Evolutionary conservation across 2,329 filamentous ascomycete genomes (phyloP).

Genomic region (Epicoccum sorghinum): DNA sequence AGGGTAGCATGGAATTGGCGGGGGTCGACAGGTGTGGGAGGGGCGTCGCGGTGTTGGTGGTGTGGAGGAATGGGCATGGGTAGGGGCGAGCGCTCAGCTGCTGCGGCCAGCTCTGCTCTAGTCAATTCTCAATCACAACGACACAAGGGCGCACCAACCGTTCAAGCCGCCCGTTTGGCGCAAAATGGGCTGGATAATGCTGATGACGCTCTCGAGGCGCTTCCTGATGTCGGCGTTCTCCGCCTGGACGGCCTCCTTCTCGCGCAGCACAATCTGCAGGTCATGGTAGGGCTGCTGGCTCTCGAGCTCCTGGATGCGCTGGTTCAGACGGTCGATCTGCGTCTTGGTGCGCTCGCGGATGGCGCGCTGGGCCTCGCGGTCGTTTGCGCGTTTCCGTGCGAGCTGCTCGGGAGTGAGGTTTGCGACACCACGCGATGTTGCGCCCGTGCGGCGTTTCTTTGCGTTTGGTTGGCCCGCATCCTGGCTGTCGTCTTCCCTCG

Average conservation of each 20-base stretch:
- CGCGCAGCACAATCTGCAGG: slow-evolving; percentile 73
- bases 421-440: slow-evolving; percentile 74
- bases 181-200: slow-evolving; percentile 67
- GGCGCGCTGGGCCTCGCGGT: slow-evolving; percentile 83
- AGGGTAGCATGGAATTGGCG: slow-evolving; percentile 33
- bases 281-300: slow-evolving; percentile 84
- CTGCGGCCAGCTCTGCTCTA: slow-evolving; percentile 53
- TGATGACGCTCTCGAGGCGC: slow-evolving; percentile 69
- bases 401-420: slow-evolving; percentile 88
- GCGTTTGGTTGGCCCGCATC: slow-evolving; percentile 17
- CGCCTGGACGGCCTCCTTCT: slow-evolving; percentile 77
- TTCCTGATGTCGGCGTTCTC: slow-evolving; percentile 81
- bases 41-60: slow-evolving; percentile 11
- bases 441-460: slow-evolving; percentile 46
- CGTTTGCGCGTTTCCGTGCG: slow-evolving; percentile 88
- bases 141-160: slow-evolving; percentile 41
- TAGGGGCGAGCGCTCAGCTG: slow-evolving; percentile 55
- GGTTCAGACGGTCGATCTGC: slow-evolving; percentile 77
- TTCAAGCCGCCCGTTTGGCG: slow-evolving; percentile 49
- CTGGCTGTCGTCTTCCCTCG: slow-evolving; percentile 21
- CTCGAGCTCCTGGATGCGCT: slow-evolving; percentile 75
- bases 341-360: slow-evolving; percentile 83
- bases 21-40: slow-evolving; percentile 22
- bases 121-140: neutral
- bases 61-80: slow-evolving; percentile 37